Percentiles rank a stretch among this genome's conserved stretches.
Conservation (phyloP, 768 basidiomycete genomes). For the Rhizopogon roseolus region DNA sequence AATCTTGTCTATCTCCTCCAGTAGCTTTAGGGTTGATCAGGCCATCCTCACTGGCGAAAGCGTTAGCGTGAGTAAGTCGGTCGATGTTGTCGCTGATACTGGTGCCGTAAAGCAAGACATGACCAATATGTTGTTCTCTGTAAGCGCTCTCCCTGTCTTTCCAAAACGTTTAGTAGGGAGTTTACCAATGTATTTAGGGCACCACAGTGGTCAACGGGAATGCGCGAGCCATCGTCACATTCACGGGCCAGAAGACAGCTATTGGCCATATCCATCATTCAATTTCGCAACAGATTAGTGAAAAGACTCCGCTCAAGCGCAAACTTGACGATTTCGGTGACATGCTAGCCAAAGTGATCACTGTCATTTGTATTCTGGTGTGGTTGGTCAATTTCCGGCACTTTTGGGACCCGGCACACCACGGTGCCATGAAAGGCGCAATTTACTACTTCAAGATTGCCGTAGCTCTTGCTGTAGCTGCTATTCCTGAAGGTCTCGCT, state of each 20-base stretch:
- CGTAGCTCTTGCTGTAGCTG: constrained; percentile 96
- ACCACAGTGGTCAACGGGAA: constrained; percentile 95
- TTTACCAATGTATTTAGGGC: constrained; percentile 46
- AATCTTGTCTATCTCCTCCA: constrained; percentile 83
- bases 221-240: constrained; percentile 82
- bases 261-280: constrained; percentile 98
- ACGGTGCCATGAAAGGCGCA: constrained; percentile 86
- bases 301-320: constrained; percentile 95
- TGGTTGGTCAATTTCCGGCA: constrained; percentile 97
- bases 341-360: constrained; percentile 95
- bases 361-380: constrained; percentile 93
- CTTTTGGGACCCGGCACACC: constrained; percentile 94
- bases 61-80: constrained; percentile 78
- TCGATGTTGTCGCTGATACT: constrained; percentile 60
- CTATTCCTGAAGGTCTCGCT: constrained; percentile 97
- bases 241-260: constrained; percentile 83
- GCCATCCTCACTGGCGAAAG: constrained; percentile 97
- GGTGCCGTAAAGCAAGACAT: constrained; percentile 97
- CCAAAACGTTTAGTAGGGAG: neutral
- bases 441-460: constrained; percentile 99
- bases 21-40: constrained; percentile 93
- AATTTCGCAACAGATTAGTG: constrained; percentile 86
- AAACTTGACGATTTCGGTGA: constrained; percentile 99
- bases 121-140: constrained; percentile 94
- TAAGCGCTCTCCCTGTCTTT: constrained; percentile 29